Evolutionary conservation across 306 rosid genomes (phyloP), one percentile per base, ranked within the genome.

Genomic region (Cucumis hystrix): DNA sequence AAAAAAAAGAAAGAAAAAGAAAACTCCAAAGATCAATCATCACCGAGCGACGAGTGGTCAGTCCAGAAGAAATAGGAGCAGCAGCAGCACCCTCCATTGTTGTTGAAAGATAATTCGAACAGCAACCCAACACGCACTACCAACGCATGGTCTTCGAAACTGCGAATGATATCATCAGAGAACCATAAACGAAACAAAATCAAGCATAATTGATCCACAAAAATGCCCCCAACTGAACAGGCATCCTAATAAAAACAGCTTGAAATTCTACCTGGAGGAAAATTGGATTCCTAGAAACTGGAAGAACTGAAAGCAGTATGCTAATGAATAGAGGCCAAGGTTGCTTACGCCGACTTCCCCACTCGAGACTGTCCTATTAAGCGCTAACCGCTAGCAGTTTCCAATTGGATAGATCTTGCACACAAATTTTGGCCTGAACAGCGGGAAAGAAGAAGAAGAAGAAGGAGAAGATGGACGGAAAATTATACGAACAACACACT

Each of bases 1-100:
- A 47, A 51, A 1, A 72, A 14, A 63, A 16, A 57, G 17, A 18
- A 17, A 25, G 64, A 14, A 73, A 35, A 77, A 54, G 4, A 78
- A 80, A 62, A 20, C 11, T 75, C 21, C 21, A 41, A 30, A 59
- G 54, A 76, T 60, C 16, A 61, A 17, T 64, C 4, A 88, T 83
- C 75, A 94, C 98, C 51, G 89, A 55, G 80, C 91, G 92, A 51
- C 86, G 87, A 77, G 81, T 78, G 13, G 89, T 77, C 5, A 84
- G 77, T 81, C 88, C 98, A 70, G 90, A 76, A 10, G 91, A 81
- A 57, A 92, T 85, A 77, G 90, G 57, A 47, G 64, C 35, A 82
- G 89, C 74, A 45, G 65, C 33, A 82, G 89, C 70, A 70, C 82
- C 88, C 81, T 94, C 97, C 97, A 91, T 62, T 30, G 41, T 37